These are phyloP conservation scores for Trypanosoma cruzi DNA, from an alignment of 208 protist genomes.

Conservation along the genomic window DNA sequence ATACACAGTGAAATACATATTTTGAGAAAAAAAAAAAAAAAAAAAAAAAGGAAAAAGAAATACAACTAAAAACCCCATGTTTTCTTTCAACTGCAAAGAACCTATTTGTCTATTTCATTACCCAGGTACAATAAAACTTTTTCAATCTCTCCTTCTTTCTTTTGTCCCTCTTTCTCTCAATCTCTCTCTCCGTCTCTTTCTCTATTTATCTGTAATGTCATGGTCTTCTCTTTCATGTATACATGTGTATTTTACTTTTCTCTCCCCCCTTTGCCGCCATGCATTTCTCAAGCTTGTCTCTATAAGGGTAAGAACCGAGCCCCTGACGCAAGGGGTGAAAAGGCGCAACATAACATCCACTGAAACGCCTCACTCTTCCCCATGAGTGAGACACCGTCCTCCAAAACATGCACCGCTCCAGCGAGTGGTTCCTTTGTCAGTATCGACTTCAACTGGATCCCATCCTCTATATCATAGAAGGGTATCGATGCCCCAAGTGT, in stretches of 20 bases:
- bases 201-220: background rate
- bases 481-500: slow-evolving; percentile 43
- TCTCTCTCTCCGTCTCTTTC: too few relatives aligned
- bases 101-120: background rate
- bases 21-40: background rate
- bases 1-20: background rate
- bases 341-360: slow-evolving; percentile 85
- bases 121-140: too few relatives aligned
- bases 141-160: too few relatives aligned
- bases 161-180: too few relatives aligned
- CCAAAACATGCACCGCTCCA: slow-evolving; percentile 59
- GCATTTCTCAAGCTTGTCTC: slow-evolving; percentile 1
- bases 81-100: background rate
- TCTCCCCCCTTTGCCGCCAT: too few relatives aligned
- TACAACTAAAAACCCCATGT: background rate
- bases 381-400: slow-evolving; percentile 63
- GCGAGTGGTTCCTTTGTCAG: slow-evolving; percentile 50
- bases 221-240: background rate
- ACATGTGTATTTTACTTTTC: background rate
- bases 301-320: slow-evolving; percentile 57
- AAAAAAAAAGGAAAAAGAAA: background rate
- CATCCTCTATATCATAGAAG: slow-evolving; percentile 39
- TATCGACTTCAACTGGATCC: slow-evolving; percentile 51
- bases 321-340: slow-evolving; percentile 74
- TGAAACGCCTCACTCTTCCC: slow-evolving; percentile 67